Evolutionary conservation across 2,329 filamentous ascomycete species (phyloP).

Genomic region (Talaromyces sp.): DNA sequence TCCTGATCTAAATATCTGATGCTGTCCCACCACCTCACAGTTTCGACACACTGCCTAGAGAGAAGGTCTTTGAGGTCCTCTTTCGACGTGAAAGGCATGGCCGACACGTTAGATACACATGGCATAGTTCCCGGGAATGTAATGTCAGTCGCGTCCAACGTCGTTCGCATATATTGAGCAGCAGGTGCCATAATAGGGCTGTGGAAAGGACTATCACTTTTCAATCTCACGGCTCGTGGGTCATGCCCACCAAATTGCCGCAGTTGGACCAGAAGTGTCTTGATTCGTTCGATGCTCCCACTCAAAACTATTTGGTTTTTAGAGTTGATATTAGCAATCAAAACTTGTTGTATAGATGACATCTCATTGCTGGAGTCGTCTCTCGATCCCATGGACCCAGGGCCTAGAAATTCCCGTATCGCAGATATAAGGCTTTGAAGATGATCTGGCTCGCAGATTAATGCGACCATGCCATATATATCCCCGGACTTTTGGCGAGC

Average conservation of each 20-base stretch:
- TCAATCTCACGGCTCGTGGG: conserved; percentile 77
- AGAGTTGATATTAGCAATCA: conserved; percentile 90
- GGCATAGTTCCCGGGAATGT: conserved; percentile 69
- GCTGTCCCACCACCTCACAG: conserved; percentile 90
- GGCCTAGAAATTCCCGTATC: conserved; percentile 73
- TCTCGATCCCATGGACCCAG: conserved; percentile 60
- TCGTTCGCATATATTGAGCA: conserved; percentile 63
- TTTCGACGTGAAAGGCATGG: conserved; percentile 66
- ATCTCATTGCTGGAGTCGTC: conserved; percentile 62
- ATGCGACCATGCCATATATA: conserved; percentile 89
- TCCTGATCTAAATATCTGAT: conserved; percentile 85
- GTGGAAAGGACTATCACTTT: conserved; percentile 86
- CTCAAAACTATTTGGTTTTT: conserved; percentile 95
- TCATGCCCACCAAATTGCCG: conserved; percentile 88
- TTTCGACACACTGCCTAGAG: conserved; percentile 80
- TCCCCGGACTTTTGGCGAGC: conserved; percentile 65
- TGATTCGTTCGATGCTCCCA: conserved; percentile 77
- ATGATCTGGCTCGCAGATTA: conserved; percentile 80
- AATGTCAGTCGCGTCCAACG: conserved; percentile 61
- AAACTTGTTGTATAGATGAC: conserved; percentile 76
- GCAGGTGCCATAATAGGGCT: conserved; percentile 88
- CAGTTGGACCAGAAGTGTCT: conserved; percentile 74
- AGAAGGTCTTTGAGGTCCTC: conserved; percentile 73
- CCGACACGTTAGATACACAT: conserved; percentile 82
- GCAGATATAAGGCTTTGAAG: conserved; percentile 64